phyloP scores from a whole-genome alignment of 441 rosid species.

The Breynia disticha region DNA sequence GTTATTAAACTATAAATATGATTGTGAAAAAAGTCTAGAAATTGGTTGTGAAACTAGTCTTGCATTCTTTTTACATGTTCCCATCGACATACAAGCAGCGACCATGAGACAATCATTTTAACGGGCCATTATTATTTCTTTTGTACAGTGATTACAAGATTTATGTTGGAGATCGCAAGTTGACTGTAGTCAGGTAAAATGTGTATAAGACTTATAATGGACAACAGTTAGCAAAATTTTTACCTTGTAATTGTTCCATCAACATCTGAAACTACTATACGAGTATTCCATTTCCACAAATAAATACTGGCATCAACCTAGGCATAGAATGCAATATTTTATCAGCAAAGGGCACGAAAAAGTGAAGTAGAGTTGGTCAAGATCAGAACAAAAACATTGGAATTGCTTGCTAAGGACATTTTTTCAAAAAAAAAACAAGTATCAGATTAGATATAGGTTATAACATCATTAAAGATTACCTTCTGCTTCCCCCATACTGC shows the following conservation, averaged over 20 bases:
- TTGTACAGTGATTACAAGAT: neutral
- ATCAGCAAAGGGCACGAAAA: constrained; percentile 4
- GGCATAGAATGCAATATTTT: neutral
- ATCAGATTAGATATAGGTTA: constrained; percentile 1
- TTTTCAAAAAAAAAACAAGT: neutral
- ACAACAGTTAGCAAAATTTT: constrained; percentile 13
- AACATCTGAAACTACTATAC: constrained; percentile 88
- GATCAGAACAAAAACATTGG: too few species aligned
- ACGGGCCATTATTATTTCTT: neutral
- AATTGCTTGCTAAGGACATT: neutral
- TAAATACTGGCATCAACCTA: constrained; percentile 91
- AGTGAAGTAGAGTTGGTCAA: constrained; percentile 5
- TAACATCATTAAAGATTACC: constrained; percentile 32
- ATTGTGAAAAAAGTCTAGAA: too few species aligned
- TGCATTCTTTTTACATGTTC: too few species aligned
- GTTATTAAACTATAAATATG: too few species aligned
- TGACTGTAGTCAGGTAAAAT: too few species aligned
- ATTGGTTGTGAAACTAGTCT: too few species aligned
- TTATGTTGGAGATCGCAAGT: too few species aligned
- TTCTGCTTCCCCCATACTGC: constrained; percentile 84
- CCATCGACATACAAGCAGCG: neutral
- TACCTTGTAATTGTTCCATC: constrained; percentile 98
- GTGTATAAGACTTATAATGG: neutral
- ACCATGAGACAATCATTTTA: neutral
- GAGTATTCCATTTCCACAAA: constrained; percentile 94